Evolutionary conservation across 129 eudicot genomes (phyloP).

Genomic region (Tagetes patula): DNA sequence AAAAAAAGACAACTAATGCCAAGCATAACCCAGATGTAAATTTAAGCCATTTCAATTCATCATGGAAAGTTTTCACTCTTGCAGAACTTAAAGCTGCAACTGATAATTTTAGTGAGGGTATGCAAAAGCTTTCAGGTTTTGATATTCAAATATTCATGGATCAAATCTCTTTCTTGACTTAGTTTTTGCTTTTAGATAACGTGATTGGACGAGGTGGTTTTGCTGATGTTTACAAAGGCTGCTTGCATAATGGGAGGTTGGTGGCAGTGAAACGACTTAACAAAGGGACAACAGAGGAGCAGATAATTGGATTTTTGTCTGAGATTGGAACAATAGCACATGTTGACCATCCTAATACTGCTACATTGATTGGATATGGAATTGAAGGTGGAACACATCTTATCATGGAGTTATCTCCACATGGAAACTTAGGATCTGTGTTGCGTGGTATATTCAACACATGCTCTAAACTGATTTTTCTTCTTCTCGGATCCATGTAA

Average conservation of each 20-base stretch:
- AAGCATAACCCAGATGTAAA: conserved; percentile 38
- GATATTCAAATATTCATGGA: not conserved
- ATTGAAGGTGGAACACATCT: conserved; percentile 76
- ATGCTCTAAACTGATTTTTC: conserved; percentile 7
- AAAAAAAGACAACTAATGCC: conserved; percentile 36
- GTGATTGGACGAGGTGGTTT: conserved; percentile 72
- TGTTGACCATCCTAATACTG: conserved; percentile 77
- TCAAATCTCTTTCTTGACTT: not conserved
- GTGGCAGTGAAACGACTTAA: conserved; percentile 67
- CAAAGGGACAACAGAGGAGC: conserved; percentile 59
- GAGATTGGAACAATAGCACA: conserved; percentile 80
- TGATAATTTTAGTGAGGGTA: conserved; percentile 58
- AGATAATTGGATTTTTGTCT: conserved; percentile 48
- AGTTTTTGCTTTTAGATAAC: conserved; percentile 40
- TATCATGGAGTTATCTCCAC: conserved; percentile 67
- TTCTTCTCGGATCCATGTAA: not conserved
- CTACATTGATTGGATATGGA: conserved; percentile 71
- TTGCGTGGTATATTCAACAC: conserved; percentile 51
- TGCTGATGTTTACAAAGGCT: conserved; percentile 80
- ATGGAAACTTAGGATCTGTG: conserved; percentile 68
- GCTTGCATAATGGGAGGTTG: conserved; percentile 52
- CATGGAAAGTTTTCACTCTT: conserved; percentile 62
- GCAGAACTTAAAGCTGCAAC: conserved; percentile 57
- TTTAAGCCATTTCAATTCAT: conserved; percentile 40
- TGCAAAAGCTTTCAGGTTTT: conserved; percentile 16